Evolutionary conservation across 257 asterid species (phyloP).

Genomic region (Solanum bukasovii): DNA sequence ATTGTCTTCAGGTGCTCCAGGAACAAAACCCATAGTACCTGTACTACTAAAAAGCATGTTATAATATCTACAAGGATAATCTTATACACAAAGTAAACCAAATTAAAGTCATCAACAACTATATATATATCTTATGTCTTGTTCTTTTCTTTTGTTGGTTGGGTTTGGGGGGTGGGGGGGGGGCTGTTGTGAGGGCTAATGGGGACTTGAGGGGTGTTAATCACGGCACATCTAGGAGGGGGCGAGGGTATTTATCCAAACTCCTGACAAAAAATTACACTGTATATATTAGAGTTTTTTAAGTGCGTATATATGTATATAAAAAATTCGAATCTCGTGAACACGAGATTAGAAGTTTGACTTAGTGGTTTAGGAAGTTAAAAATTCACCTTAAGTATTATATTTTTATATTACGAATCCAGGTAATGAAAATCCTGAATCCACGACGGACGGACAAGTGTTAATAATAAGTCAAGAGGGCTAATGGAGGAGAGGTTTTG

Average conservation of each 20-base stretch:
- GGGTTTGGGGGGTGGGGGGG: too few species aligned
- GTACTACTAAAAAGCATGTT: slow-evolving; percentile 15
- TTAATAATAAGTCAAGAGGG: not conserved
- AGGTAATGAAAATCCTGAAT: not conserved
- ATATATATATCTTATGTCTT: not conserved
- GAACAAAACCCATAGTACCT: slow-evolving; percentile 37
- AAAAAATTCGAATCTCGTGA: not conserved
- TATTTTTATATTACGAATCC: not conserved
- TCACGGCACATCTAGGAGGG: not conserved
- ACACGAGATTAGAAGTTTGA: not conserved
- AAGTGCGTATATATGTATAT: not conserved
- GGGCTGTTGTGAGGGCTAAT: not conserved
- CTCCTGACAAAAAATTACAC: not conserved
- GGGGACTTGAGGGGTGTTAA: not conserved
- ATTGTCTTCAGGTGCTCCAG: slow-evolving; percentile 15
- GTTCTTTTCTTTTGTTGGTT: too few species aligned
- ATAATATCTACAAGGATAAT: not conserved
- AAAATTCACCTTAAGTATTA: not conserved
- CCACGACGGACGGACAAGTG: not conserved
- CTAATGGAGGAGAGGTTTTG: not conserved
- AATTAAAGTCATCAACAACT: not conserved
- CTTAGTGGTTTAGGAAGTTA: not conserved
- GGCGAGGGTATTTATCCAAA: not conserved
- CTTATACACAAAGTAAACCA: not conserved
- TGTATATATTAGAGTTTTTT: not conserved